A percentile compares a stretch with the other conserved stretches of the same genome.
phyloP scores from a whole-genome alignment of 208 protist species.

The Wallacemonas sp. region DNA sequence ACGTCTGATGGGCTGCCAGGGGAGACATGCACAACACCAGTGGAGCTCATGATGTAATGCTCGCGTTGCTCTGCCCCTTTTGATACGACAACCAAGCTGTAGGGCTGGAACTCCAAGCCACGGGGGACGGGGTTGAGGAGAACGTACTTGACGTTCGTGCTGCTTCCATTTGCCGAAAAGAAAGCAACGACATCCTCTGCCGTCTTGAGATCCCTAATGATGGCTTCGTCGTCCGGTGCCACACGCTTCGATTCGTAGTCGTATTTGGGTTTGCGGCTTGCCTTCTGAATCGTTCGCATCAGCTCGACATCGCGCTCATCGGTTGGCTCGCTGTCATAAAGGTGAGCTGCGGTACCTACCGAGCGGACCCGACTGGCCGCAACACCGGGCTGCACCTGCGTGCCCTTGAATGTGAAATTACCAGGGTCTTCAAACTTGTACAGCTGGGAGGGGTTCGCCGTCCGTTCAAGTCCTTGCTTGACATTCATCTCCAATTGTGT shows the following conservation, averaged over 20 bases:
- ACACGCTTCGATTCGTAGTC: slow-evolving; percentile 43
- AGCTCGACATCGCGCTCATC: slow-evolving; percentile 83
- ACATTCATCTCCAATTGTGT: slow-evolving; percentile 78
- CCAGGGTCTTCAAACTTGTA: slow-evolving; percentile 82
- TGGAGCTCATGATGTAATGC: slow-evolving; percentile 94
- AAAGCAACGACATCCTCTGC: slow-evolving; percentile 94
- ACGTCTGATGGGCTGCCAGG: slow-evolving; percentile 90
- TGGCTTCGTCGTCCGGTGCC: slow-evolving; percentile 83
- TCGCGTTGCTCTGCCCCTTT: slow-evolving; percentile 76
- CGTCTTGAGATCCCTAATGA: slow-evolving; percentile 79
- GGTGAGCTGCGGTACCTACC: slow-evolving; percentile 1
- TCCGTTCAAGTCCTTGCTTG: slow-evolving; percentile 60
- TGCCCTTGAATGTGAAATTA: slow-evolving; percentile 50
- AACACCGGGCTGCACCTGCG: slow-evolving; percentile 18
- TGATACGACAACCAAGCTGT: slow-evolving; percentile 87
- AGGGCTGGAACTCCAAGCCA: slow-evolving; percentile 89
- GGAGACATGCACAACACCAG: slow-evolving; percentile 91
- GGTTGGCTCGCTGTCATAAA: not conserved
- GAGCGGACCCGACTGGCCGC: slow-evolving; percentile 24
- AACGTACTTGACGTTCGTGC: slow-evolving; percentile 92
- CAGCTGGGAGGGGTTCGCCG: slow-evolving; percentile 50
- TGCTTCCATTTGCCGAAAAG: slow-evolving; percentile 89
- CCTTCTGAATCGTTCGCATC: slow-evolving; percentile 82
- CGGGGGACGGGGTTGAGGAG: slow-evolving; percentile 82
- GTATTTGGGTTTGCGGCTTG: slow-evolving; percentile 57